Evolutionary conservation across 176 grass and related monocot genomes (phyloP).

Genomic region (Aegilops tauschii): DNA sequence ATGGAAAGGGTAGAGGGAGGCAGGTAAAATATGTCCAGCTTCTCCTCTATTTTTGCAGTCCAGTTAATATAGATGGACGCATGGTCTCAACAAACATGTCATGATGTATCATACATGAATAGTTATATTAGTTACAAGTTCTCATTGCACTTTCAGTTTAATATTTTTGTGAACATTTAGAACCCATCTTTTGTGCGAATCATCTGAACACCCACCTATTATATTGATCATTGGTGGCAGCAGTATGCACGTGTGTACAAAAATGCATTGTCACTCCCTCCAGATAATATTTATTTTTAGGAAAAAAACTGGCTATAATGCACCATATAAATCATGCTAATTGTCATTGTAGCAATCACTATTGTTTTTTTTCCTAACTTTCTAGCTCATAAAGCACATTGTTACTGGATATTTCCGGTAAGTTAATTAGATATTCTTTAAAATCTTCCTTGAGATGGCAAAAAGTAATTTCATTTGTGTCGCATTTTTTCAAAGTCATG

Average conservation of each 20-base stretch:
- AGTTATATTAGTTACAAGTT: not conserved
- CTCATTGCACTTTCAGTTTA: not conserved
- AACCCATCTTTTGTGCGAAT: not conserved
- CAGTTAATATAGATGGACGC: not conserved
- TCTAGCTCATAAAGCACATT: not conserved
- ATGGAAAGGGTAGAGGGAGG: conserved; percentile 99
- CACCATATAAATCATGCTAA: not conserved
- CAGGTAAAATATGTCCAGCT: conserved; percentile 54
- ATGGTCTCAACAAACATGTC: not conserved
- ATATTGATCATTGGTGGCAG: not conserved
- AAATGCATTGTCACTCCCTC: not conserved
- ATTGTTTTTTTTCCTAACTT: not conserved
- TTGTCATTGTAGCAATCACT: not conserved
- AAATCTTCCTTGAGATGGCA: not conserved
- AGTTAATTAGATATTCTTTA: not conserved
- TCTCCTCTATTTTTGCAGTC: not conserved
- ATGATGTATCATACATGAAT: not conserved
- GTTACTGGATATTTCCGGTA: not conserved
- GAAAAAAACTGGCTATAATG: not conserved
- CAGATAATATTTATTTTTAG: not conserved
- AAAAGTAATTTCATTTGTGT: not conserved
- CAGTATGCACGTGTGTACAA: not conserved
- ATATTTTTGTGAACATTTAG: not conserved
- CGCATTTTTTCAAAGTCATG: not conserved
- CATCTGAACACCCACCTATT: not conserved